Base-by-base conservation (phyloP, 1,284 basidiomycete genomes). In the Irpex sp. region DNA sequence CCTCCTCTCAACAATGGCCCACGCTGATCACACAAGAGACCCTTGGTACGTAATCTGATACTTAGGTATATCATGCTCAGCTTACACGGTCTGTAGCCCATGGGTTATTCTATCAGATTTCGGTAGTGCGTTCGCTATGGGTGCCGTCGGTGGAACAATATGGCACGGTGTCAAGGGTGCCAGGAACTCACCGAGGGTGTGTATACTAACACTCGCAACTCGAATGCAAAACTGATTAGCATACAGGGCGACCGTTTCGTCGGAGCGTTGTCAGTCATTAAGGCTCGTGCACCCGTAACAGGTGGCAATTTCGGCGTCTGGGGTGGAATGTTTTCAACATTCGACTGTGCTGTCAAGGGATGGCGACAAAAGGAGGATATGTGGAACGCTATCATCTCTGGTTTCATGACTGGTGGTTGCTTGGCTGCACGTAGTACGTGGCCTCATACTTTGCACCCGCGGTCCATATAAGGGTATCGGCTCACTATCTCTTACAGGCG, bases 81-180 rank as follows among this genome's bases (percentile, higher is more conserved):
- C 26, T 64, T 70, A 35, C 69, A 57, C 33, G 7, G 53, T 53
- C 58, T 64, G 49, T 69, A 97, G 97, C 79, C 97, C 97, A 69
- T 98, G 94, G 93, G 97, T 98, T 62, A 94, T 99, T 76, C 89
- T 99, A 68, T 98, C 95, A 81, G 97, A 99, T 81, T 97, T 97
- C 76, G 97, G 97, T 68, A 96, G 95, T 69, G 96, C 95, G 17
- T 97, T 95, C 74, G 87, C 94, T 39, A 97, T 97, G 95, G 95
- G 94, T 74, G 93, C 94, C 21, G 88, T 97, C 58, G 95, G 95
- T 70, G 95, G 97, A 71, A 95, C 94, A 68, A 95, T 99, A 74
- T 99, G 97, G 97, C 96, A 99, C 79, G 95, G 95, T 68, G 96
- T 98, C 74, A 99, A 99, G 79, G 97, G 97, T 65, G 95, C 96